A percentile compares a stretch with the other conserved stretches of the same genome.
phyloP scores from a whole-genome alignment of 805 yeast genomes.

The Komagataella ulmi region DNA sequence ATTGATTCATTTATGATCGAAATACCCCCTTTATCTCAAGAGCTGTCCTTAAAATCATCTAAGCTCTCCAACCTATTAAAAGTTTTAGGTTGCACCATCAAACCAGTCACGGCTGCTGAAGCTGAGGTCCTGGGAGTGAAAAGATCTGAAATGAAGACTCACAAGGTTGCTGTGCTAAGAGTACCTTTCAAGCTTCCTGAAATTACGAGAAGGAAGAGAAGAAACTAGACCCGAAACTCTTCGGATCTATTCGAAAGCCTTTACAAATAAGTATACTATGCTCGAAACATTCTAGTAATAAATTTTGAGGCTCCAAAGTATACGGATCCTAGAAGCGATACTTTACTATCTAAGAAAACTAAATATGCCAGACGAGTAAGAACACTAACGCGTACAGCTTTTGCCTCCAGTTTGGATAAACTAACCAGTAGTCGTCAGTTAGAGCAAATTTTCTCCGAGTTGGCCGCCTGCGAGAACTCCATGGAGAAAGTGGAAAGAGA shows the following conservation, averaged over 20 bases:
- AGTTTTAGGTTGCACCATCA: conserved; percentile 72
- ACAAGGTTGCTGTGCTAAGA: conserved; percentile 70
- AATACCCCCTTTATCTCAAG: conserved; percentile 72
- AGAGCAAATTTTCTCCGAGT: neutral
- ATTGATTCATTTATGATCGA: conserved; percentile 66
- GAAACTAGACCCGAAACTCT: neutral
- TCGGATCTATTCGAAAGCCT: neutral
- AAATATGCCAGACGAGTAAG: neutral
- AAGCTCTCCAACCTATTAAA: conserved; percentile 55
- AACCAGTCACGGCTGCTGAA: conserved; percentile 58
- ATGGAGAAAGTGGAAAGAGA: conserved; percentile 48
- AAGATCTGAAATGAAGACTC: conserved; percentile 33
- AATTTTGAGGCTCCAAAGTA: neutral
- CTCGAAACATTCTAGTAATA: neutral
- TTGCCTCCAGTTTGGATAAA: neutral
- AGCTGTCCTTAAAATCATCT: conserved; percentile 69
- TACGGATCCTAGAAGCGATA: neutral
- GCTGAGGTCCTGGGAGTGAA: conserved; percentile 64
- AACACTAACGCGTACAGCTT: neutral
- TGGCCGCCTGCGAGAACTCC: conserved; percentile 34
- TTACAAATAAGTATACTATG: neutral
- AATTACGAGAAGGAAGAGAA: conserved; percentile 52
- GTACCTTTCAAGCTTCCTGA: conserved; percentile 90
- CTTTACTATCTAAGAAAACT: neutral
- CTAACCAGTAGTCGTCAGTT: neutral